Percentiles rank a stretch among this genome's conserved stretches.
Evolutionary conservation across 2,329 filamentous ascomycete species (phyloP).

Genomic region (Exophiala alcalophila): DNA sequence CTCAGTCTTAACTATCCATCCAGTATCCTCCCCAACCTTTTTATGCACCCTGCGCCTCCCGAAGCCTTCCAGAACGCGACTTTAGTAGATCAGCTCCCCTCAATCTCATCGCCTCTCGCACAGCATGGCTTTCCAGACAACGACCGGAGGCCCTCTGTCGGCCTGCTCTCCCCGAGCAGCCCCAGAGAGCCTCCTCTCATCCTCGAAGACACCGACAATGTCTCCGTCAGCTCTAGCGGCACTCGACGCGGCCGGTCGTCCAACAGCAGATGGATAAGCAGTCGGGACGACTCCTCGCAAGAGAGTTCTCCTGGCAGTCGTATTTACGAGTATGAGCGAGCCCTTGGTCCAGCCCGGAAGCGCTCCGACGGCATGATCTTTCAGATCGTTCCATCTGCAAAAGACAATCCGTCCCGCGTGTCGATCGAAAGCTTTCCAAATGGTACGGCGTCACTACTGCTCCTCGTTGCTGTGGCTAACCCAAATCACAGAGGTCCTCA

Average conservation of each 20-base stretch:
- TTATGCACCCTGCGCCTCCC: constrained; percentile 63
- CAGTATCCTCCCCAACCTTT: constrained; percentile 45
- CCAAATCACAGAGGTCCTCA: constrained; percentile 74
- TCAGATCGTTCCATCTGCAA: constrained; percentile 49
- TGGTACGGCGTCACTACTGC: constrained; percentile 53
- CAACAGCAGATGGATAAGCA: constrained; percentile 33
- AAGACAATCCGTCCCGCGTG: constrained; percentile 44
- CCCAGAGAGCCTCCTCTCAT: constrained; percentile 35
- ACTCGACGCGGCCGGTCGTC: constrained; percentile 28
- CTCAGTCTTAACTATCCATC: constrained; percentile 51
- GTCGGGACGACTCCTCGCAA: constrained; percentile 29
- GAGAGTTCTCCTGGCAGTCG: constrained; percentile 49
- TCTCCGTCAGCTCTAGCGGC: constrained; percentile 29
- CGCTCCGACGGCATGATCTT: constrained; percentile 47
- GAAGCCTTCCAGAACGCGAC: constrained; percentile 49
- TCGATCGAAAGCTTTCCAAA: constrained; percentile 69
- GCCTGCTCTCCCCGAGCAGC: constrained; percentile 41
- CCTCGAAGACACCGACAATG: constrained; percentile 30
- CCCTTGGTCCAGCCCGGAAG: constrained; percentile 38
- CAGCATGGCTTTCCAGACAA: constrained; percentile 59
- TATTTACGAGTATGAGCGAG: constrained; percentile 56
- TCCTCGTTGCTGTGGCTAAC: constrained; percentile 28
- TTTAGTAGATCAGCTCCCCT: constrained; percentile 38
- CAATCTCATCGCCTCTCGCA: constrained; percentile 37
- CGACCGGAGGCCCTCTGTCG: constrained; percentile 44